Base-by-base conservation (phyloP, 2,329 filamentous ascomycete species). In the Claviceps pazoutovae region DNA sequence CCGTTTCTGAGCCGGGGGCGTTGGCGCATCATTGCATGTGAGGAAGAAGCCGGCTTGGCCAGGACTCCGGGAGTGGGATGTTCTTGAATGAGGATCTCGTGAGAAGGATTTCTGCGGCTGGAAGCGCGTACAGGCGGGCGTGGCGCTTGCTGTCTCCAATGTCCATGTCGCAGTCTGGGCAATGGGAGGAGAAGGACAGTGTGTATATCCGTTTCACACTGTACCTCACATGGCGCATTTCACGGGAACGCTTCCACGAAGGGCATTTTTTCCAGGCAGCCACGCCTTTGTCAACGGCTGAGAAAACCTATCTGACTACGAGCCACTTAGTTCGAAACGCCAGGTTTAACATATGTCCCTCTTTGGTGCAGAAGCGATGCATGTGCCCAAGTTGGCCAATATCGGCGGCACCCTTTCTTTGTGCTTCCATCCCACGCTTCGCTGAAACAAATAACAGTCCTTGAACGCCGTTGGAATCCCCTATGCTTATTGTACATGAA, bases 1-100 rank as follows among this genome's bases (percentile, higher is more conserved):
- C 69, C 74, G 59, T 69, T 72, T 57, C 71, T 75, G 46, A 78
- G 70, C 42, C 56, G 60, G 52, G 67, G 67, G 53, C 61, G 56
- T 55, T 62, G 59, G 53, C 61, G 63, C 57, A 62, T 62, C 67
- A 68, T 69, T 58, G 54, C 55, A 54, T 54, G 53, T 49, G 55
- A 21, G 49, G 47, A 30, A 6, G 34, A 42, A 11, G 41, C 50
- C 17, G 48, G 39, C 8, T 14, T 14, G 30, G 30, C 30, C 30
- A 34, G 30, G 30, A 34, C 9, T 34, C 30, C 30, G 30, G 30
- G 30, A 34, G 30, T 21, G 41, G 14, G 17, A 37, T 26, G 36
- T 39, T 48, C 41, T 19, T 23, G 19, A 41, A 9, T 34, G 30
- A 34, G 30, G 9, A 34, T 34, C 30, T 34, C 30, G 30, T 34